Evolutionary conservation across 352 stramenopile genomes (phyloP), one percentile per base, ranked within the genome.

Genomic region (Globisporangium uncinulatum): DNA sequence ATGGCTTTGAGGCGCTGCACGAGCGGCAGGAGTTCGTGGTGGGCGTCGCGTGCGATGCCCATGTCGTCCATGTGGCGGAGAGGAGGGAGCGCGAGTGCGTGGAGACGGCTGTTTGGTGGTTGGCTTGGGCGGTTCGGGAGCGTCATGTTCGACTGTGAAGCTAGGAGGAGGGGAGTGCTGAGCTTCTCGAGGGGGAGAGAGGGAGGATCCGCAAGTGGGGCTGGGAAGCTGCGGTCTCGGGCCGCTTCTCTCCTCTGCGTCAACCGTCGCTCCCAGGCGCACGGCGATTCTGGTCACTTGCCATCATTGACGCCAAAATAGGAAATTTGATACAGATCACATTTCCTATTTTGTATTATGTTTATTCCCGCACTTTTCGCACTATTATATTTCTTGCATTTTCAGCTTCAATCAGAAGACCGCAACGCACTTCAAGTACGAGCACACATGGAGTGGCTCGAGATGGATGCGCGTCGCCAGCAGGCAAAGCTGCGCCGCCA

Each of bases 61-160:
- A 21, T 8, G 20, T 43, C 36, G 13, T 44, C 29, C 51, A 55
- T 59, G 42, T 67, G 49, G 29, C 32, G 56, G 19, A 42, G 43
- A 6, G 52, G 10, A 6, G 7, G 29, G 9, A 6, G 52, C 13
- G 13, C 39, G 39, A 19, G 39, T 17, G 39, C 5, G 42, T n/a
- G 17, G 42, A 21, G 6, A n/a, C 42, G 5, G 17, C 17, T 24
- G 42, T 9, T 19, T 68, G 62, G 43, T 58, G 54, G 54, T 74
- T 73, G 54, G 66, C 71, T 32, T 53, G 20, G 42, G 51, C 71
- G 70, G 63, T 76, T 79, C 21, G 74, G 74, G 63, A 84, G 73
- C 49, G 74, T 84, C 74, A 84, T 84, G 57, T 82, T 74, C 56
- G 53, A 68, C 55, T 69, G 29, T 72, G 65, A 56, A 37, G 32